Conservation (phyloP, 805 yeast species). For the Lachancea sp. region DNA sequence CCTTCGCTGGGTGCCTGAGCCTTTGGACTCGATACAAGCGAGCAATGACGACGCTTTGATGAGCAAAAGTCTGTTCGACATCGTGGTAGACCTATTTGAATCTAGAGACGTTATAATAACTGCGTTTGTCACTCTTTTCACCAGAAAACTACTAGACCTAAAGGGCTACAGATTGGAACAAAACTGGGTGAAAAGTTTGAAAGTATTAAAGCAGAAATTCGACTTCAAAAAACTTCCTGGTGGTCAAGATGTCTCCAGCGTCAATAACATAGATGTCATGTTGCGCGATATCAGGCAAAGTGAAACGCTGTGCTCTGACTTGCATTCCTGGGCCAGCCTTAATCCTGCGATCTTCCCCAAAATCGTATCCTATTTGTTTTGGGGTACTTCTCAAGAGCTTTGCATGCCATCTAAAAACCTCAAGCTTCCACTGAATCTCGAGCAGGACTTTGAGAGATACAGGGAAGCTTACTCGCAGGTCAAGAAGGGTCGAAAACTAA, state of each 20-base stretch:
- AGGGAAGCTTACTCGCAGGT: constrained; percentile 36
- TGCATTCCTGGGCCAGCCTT: constrained; percentile 28
- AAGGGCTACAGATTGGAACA: constrained; percentile 19
- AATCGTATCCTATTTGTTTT: constrained; percentile 68
- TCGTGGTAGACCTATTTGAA: constrained; percentile 22
- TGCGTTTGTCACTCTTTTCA: constrained; percentile 21
- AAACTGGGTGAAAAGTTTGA: constrained; percentile 24
- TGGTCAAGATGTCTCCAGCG: constrained; percentile 13
- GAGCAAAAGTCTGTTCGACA: constrained; percentile 19
- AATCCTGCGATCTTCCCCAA: constrained; percentile 43
- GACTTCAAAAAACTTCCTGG: constrained; percentile 4
- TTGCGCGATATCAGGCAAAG: constrained; percentile 62
- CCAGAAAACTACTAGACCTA: constrained; percentile 18
- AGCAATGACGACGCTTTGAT: constrained; percentile 7
- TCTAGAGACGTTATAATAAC: constrained; percentile 22
- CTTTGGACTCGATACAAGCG: constrained; percentile 13
- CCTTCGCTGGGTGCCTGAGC: constrained; percentile 27
- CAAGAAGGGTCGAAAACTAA: constrained; percentile 54
- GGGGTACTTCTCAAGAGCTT: constrained; percentile 49
- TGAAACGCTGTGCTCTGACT: constrained; percentile 36
- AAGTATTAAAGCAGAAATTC: constrained; percentile 17
- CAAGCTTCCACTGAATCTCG: constrained; percentile 43
- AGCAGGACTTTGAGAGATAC: constrained; percentile 39
- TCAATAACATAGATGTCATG: constrained; percentile 78
- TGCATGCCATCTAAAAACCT: constrained; percentile 25